phyloP scores from a whole-genome alignment of 768 basidiomycete genomes.

The Termitomyces sp. region DNA sequence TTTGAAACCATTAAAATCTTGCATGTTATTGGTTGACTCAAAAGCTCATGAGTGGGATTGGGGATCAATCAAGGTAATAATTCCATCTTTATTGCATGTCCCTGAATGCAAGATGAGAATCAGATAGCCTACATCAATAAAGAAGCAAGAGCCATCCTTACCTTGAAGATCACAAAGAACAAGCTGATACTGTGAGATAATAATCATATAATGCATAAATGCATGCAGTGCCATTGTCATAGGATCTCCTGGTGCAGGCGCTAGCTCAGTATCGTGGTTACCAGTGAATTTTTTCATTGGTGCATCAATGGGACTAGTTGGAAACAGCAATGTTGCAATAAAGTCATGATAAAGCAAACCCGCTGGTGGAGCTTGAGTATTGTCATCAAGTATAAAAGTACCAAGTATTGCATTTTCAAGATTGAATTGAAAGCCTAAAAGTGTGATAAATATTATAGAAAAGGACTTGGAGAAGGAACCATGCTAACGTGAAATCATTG shows the following conservation, averaged over 20 bases:
- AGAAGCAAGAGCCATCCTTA: background rate
- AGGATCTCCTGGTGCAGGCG: constrained; percentile 1
- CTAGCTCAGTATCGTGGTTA: constrained; percentile 10
- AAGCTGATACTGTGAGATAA: constrained; percentile 5
- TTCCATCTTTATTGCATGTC: background rate
- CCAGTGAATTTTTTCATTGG: constrained; percentile 17
- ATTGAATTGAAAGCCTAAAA: constrained; percentile 8
- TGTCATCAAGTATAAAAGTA: background rate
- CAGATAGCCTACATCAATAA: background rate
- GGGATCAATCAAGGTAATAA: constrained; percentile 7
- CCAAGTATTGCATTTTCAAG: constrained; percentile 8
- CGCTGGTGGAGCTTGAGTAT: background rate
- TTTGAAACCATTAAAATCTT: background rate
- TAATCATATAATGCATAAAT: constrained; percentile 14
- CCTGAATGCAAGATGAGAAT: background rate
- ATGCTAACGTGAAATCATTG: background rate
- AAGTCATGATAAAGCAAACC: constrained; percentile 9
- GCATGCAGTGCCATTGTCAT: constrained; percentile 16
- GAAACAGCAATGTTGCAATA: constrained; percentile 13
- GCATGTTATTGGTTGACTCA: background rate
- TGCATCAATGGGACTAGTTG: constrained; percentile 6
- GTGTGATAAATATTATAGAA: background rate
- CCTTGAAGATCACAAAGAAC: constrained; percentile 11
- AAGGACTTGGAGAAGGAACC: background rate
- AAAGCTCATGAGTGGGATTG: constrained; percentile 6